A percentile compares a stretch with the other conserved stretches of the same genome.
phyloP scores from a whole-genome alignment of 495 filamentous ascomycete species.

The Xylaria castorea region DNA sequence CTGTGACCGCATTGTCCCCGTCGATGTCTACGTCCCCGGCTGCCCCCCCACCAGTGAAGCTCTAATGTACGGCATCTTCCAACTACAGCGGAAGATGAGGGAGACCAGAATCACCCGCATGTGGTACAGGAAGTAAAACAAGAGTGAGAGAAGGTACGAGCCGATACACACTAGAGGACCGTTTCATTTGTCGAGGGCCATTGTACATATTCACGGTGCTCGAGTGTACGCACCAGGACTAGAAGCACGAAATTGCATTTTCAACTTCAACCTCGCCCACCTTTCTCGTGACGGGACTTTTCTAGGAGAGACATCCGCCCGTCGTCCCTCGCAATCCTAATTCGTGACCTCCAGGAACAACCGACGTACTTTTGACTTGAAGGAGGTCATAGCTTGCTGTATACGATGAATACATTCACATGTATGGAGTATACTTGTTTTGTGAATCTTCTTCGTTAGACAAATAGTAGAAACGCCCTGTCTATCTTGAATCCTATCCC shows the following conservation, averaged over 20 bases:
- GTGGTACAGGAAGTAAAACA: constrained; percentile 66
- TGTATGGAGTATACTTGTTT: not conserved
- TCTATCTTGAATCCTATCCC: no score
- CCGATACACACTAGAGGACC: constrained; percentile 8
- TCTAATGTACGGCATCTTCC: constrained; percentile 86
- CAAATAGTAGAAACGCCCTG: not conserved
- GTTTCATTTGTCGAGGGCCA: constrained; percentile 28
- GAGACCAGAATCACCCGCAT: constrained; percentile 75
- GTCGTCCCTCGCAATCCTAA: not conserved
- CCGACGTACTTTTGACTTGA: no score
- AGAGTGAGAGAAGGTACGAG: not conserved
- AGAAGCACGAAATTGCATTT: constrained; percentile 21
- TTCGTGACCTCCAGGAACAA: not conserved
- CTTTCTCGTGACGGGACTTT: not conserved
- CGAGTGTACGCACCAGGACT: constrained; percentile 23
- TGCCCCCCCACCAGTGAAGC: constrained; percentile 91
- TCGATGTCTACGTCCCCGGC: constrained; percentile 92
- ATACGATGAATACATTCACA: not conserved
- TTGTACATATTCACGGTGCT: constrained; percentile 31
- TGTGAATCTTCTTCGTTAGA: not conserved
- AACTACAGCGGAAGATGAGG: constrained; percentile 86
- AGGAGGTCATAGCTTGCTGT: not conserved
- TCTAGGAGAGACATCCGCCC: no score
- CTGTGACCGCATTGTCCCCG: constrained; percentile 88
- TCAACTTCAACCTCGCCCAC: not conserved